Conservation (phyloP, 2,329 filamentous ascomycete genomes). For the Diaporthe destruens region DNA sequence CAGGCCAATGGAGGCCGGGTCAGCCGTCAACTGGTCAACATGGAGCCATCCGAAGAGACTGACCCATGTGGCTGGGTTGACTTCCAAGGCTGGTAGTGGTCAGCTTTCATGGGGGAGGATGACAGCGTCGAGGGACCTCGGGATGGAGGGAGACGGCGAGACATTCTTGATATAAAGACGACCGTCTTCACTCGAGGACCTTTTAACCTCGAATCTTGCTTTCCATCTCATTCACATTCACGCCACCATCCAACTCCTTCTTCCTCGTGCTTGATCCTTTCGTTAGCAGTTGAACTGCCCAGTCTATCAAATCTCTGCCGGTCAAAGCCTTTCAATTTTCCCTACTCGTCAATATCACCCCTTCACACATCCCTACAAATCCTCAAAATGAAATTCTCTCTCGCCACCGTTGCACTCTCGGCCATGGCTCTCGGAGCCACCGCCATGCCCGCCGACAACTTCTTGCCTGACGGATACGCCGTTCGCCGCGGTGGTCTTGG, state of each 20-base stretch:
- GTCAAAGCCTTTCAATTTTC: not conserved
- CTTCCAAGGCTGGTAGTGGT: constrained; percentile 3
- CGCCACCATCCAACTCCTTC: constrained; percentile 11
- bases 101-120: not conserved
- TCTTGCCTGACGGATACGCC: constrained; percentile 6
- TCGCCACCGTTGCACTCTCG: constrained; percentile 29
- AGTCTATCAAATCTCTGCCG: constrained; percentile 26
- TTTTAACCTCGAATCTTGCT: not conserved
- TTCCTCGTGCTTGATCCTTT: constrained; percentile 32
- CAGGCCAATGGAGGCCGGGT: constrained; percentile 7
- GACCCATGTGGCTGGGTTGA: constrained; percentile 12
- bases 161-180: constrained; percentile 12
- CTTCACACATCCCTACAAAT: not conserved
- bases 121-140: constrained; percentile 4
- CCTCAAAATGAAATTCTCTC: constrained; percentile 35
- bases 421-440: constrained; percentile 31
- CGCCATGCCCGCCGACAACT: constrained; percentile 26
- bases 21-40: not conserved
- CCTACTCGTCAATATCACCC: constrained; percentile 1
- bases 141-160: not conserved
- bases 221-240: constrained; percentile 23
- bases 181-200: not conserved
- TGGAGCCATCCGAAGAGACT: constrained; percentile 11
- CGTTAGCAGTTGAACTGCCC: constrained; percentile 35
- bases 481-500: constrained; percentile 26